These are phyloP conservation scores for Plantago coronopus DNA, from an alignment of 305 asterid genomes.

Conservation along the genomic window DNA sequence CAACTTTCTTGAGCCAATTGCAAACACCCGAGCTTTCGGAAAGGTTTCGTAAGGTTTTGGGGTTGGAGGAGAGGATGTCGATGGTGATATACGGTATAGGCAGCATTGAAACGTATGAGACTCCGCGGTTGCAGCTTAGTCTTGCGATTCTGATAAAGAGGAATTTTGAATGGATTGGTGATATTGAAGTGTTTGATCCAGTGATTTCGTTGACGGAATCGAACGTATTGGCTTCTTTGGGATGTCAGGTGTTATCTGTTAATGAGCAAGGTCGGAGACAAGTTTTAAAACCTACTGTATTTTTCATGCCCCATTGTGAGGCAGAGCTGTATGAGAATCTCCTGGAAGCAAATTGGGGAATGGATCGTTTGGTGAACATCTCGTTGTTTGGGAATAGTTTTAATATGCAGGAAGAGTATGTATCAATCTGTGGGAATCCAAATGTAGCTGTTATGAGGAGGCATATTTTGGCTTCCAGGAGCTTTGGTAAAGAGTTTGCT, in stretches of 20 bases:
- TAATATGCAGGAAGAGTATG: slow-evolving; percentile 44
- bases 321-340: slow-evolving; percentile 70
- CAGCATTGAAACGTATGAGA: slow-evolving; percentile 61
- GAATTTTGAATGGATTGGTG: slow-evolving; percentile 73
- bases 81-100: slow-evolving; percentile 89
- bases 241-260: slow-evolving; percentile 61
- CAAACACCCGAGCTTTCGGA: slow-evolving; percentile 34
- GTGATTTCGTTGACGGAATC: slow-evolving; percentile 63
- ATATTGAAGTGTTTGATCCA: slow-evolving; percentile 74
- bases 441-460: slow-evolving; percentile 32
- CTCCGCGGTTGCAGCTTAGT: slow-evolving; percentile 70
- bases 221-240: slow-evolving; percentile 57
- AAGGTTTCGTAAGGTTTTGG: slow-evolving; percentile 40
- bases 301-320: slow-evolving; percentile 94
- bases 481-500: slow-evolving; percentile 43
- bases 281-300: slow-evolving; percentile 51
- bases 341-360: slow-evolving; percentile 60
- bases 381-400: slow-evolving; percentile 75
- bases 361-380: slow-evolving; percentile 34
- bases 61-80: slow-evolving; percentile 49
- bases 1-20: slow-evolving; percentile 42
- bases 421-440: slow-evolving; percentile 28
- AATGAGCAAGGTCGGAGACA: slow-evolving; percentile 74
- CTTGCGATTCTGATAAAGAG: slow-evolving; percentile 70
- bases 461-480: slow-evolving; percentile 49